Base-by-base conservation (phyloP, 305 asterid genomes). In the Lippia alba region DNA sequence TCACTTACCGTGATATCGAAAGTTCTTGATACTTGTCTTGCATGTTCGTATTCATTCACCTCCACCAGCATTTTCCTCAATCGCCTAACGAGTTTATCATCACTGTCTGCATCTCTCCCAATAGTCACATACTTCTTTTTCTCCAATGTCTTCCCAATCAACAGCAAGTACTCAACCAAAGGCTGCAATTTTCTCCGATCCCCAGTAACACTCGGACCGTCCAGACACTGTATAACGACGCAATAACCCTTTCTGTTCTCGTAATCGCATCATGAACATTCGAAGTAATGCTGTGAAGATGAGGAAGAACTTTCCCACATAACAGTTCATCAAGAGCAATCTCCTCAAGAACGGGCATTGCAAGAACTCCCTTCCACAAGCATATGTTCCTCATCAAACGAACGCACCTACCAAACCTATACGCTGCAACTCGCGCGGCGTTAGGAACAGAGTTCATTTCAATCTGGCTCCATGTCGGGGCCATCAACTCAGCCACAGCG, bases 31-130 rank as follows among this genome's bases (percentile, higher is more conserved):
- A 94, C 72, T 1, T 76, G 76, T 76, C 97, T 81, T 0, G 97
- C 97, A 19, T 90, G 88, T 56, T 94, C 97, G 16, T 90, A 94
- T 71, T 88, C 89, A 6, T 94, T 90, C 56, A 94, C 84, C 61
- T 91, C 96, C 75, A 94, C 97, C 56, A 91, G 85, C 97, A 94
- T 94, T 78, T 86, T 94, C 81, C 84, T 94, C 86, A 94, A 51
- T 12, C 93, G 80, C 19, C 97, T 81, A 18, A 89, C 96, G 64
- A 82, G 86, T 72, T 79, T 81, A 16, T 90, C n/a, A n/a, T n/a
- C 80, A 0, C 79, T 88, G 64, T 94, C 94, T 0, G 73, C 53
- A 49, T 88, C 94, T 74, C 69, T 67, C 34, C 78, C 79, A 16
- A 86, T 78, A 0, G 83, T 59, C 10, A n/a, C 65, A 4, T 79